Evolutionary conservation across 2,329 filamentous ascomycete genomes (phyloP).

Genomic region (Verticillium nubilum): DNA sequence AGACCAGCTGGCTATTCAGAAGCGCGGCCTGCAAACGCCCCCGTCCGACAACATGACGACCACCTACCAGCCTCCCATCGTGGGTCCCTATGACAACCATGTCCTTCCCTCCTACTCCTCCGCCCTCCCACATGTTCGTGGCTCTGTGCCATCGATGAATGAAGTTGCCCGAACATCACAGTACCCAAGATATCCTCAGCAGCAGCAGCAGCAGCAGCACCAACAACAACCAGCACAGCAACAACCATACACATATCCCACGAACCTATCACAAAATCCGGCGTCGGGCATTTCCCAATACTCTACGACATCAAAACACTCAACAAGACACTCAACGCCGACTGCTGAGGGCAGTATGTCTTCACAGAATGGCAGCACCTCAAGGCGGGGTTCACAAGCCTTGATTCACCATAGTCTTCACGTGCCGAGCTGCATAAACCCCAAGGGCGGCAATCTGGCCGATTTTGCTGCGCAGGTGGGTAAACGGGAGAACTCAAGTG

Average conservation of each 20-base stretch:
- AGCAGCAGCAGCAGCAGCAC: slow-evolving; percentile 7
- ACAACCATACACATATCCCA: slow-evolving; percentile 11
- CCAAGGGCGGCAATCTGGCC: slow-evolving; percentile 68
- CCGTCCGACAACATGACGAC: slow-evolving; percentile 48
- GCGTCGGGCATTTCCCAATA: slow-evolving; percentile 10
- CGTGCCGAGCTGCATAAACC: slow-evolving; percentile 71
- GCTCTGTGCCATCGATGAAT: slow-evolving; percentile 23
- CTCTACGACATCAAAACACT: slow-evolving; percentile 23
- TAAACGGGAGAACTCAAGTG: slow-evolving; percentile 4
- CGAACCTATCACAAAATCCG: slow-evolving; percentile 8
- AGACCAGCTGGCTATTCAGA: slow-evolving; percentile 18
- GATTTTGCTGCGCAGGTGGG: slow-evolving; percentile 79
- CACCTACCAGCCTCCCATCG: slow-evolving; percentile 40
- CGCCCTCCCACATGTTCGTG: slow-evolving; percentile 25
- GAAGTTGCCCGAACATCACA: slow-evolving; percentile 25
- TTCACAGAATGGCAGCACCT: slow-evolving; percentile 23
- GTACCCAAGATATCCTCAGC: slow-evolving; percentile 24
- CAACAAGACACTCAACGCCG: slow-evolving; percentile 32
- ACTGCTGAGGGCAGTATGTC: slow-evolving; percentile 20
- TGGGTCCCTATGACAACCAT: slow-evolving; percentile 42
- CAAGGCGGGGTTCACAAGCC: slow-evolving; percentile 33
- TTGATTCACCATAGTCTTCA: slow-evolving; percentile 58
- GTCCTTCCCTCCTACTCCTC: slow-evolving; percentile 33
- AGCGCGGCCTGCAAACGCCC: slow-evolving; percentile 42
- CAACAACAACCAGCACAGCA: slow-evolving; percentile 14